These are phyloP conservation scores for Sindora glabra DNA, from an alignment of 306 rosid species.

Conservation along the genomic window DNA sequence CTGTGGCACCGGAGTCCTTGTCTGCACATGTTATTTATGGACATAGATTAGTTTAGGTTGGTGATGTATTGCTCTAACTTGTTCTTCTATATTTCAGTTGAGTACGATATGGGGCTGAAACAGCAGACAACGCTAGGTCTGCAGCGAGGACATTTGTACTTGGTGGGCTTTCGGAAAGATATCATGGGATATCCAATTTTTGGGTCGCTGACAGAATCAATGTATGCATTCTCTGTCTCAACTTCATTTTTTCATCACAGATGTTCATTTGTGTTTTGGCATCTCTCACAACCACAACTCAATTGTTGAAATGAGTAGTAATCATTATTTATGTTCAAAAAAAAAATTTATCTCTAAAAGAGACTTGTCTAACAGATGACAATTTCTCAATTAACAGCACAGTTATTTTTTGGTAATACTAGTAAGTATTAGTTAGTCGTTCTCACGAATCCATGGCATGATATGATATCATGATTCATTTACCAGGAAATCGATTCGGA, in stretches of 20 bases:
- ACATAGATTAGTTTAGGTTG: neutral
- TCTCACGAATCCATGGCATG: neutral
- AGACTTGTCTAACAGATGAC: no score
- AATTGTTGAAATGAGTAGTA: no score
- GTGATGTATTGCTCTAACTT: conserved; percentile 7
- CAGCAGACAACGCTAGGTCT: conserved; percentile 91
- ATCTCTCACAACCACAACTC: no score
- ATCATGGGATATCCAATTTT: conserved; percentile 70
- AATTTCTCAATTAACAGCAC: no score
- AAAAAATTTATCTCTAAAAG: no score
- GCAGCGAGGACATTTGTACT: conserved; percentile 83
- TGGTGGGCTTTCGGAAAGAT: conserved; percentile 85
- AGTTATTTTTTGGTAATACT: neutral
- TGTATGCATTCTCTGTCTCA: conserved; percentile 36
- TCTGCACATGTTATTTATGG: neutral
- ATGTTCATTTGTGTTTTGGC: no score
- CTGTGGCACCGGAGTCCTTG: neutral
- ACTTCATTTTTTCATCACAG: neutral
- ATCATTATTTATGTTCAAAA: no score
- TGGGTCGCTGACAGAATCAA: conserved; percentile 86
- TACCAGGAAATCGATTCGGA: conserved; percentile 76
- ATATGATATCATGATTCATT: no score
- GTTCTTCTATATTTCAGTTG: conserved; percentile 44
- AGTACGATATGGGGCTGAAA: conserved; percentile 99
- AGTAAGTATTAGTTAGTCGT: neutral